These are phyloP conservation scores for Cornus kousa DNA, from an alignment of 148 eudicot species.

Conservation along the genomic window DNA sequence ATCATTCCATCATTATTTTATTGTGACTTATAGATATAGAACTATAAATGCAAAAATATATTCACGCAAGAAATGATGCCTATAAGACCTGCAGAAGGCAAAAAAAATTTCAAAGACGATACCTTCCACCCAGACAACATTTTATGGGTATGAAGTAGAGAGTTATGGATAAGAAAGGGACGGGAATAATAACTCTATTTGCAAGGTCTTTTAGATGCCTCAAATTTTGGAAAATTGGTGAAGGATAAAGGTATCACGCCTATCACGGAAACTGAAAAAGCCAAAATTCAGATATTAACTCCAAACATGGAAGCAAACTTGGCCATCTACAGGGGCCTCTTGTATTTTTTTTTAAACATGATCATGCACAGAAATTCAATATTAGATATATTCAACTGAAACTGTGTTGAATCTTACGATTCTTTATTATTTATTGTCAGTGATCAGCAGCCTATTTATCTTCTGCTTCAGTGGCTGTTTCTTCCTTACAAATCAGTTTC, in stretches of 20 bases:
- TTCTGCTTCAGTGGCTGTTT: conserved; percentile 35
- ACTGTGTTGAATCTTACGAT: not conserved
- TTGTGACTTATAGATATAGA: too few relatives aligned
- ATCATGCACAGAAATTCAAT: not conserved
- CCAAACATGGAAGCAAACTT: conserved; percentile 8
- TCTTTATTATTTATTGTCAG: conserved; percentile 19
- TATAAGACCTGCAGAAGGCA: not conserved
- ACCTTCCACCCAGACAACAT: not conserved
- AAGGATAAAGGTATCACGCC: not conserved
- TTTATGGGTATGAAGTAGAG: not conserved
- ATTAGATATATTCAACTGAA: not conserved
- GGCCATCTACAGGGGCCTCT: conserved; percentile 14
- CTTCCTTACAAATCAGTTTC: conserved; percentile 32
- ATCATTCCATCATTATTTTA: too few relatives aligned
- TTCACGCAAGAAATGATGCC: not conserved
- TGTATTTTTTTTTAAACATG: conserved; percentile 7
- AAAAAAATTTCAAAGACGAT: too few relatives aligned
- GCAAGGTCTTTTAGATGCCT: not conserved
- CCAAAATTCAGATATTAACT: not conserved
- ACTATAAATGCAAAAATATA: too few relatives aligned
- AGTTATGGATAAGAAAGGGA: not conserved
- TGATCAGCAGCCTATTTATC: conserved; percentile 26
- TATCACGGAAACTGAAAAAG: not conserved
- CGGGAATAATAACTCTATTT: not conserved
- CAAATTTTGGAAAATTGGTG: not conserved